Base-by-base conservation (phyloP, 306 rosid species). In the Medicago ruthenica region DNA sequence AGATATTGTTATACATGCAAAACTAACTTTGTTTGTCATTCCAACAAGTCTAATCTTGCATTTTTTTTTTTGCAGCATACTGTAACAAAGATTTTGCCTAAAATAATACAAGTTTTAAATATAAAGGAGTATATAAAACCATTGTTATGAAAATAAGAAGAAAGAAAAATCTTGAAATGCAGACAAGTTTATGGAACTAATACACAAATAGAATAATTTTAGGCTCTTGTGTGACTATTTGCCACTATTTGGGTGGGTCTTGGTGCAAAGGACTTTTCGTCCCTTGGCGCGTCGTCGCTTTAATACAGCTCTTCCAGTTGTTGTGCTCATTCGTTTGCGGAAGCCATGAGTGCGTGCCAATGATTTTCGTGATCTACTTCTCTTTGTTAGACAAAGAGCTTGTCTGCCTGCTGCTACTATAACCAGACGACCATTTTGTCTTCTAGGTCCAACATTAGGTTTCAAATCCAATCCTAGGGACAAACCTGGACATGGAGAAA, bases 231-330 rank as follows among this genome's bases (percentile, higher is more conserved):
- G 1, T 17, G 22, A 44, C 72, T 64, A 76, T 79, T 89, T 90
- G 60, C 98, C 99, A 22, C 93, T 90, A 45, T 74, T 88, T 67
- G 97, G 88, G 45, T 96, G 76, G 31, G 94, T 74, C 81, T 96
- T 96, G 3, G 98, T 86, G 92, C 99, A 96, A 59, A 90, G 97
- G 69, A 92, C 45, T 85, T 84, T 96, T 24, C 99, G 86, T 9
- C 98, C 99, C 91, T 92, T 96, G 60, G 97, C 97, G 17, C 96
- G 93, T 17, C 99, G 78, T 9, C 98, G 90, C 83, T 88, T 92
- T 14, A 96, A 58, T 21, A 92, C 7, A 61, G 93, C 92, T 79
- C 97, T 88, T 34, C 99, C 99, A n/a, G 80, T 79, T 6, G 97
- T 79, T 45, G 99, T 92, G 53, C 97, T 84, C 98, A 92, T 96